A percentile compares a stretch with the other conserved stretches of the same genome.
Conservation (phyloP, 257 asterid genomes). For the Voacanga thouarsii region DNA sequence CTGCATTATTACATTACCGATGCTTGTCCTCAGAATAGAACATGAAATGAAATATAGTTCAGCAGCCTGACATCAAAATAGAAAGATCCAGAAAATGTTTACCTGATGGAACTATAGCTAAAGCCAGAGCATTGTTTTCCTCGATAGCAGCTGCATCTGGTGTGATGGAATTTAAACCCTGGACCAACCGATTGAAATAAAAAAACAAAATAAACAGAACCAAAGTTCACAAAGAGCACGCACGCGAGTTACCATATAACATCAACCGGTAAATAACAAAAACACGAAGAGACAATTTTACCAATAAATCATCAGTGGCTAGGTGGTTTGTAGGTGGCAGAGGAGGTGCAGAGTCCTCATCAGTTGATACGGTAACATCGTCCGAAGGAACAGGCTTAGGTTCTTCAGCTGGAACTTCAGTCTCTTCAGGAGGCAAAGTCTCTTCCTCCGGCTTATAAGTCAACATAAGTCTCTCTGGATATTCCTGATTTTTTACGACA, state of each 20-base stretch:
- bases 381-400: conserved; percentile 43
- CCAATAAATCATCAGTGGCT: conserved; percentile 85
- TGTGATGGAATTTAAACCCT: conserved; percentile 69
- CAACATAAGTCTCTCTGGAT: conserved; percentile 92
- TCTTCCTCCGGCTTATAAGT: conserved; percentile 89
- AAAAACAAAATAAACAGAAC: conserved; percentile 8
- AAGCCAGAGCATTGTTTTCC: conserved; percentile 88
- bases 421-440: conserved; percentile 61
- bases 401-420: conserved; percentile 42
- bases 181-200: conserved; percentile 20
- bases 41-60: conserved; percentile 3
- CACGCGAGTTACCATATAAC: conserved; percentile 1
- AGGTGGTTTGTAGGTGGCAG: conserved; percentile 46
- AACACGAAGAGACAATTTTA: conserved; percentile 23
- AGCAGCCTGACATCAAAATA: not conserved
- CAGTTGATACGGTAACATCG: conserved; percentile 42
- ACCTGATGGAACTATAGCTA: conserved; percentile 93
- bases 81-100: conserved; percentile 10
- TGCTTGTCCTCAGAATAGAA: not conserved
- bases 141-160: conserved; percentile 67
- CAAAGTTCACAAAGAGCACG: conserved; percentile 13
- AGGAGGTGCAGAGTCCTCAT: conserved; percentile 39
- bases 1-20: conserved; percentile 35
- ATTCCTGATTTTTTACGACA: conserved; percentile 52
- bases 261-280: conserved; percentile 4